Base-by-base conservation (phyloP, 495 filamentous ascomycete species). In the Aspergillus heteromorphus region DNA sequence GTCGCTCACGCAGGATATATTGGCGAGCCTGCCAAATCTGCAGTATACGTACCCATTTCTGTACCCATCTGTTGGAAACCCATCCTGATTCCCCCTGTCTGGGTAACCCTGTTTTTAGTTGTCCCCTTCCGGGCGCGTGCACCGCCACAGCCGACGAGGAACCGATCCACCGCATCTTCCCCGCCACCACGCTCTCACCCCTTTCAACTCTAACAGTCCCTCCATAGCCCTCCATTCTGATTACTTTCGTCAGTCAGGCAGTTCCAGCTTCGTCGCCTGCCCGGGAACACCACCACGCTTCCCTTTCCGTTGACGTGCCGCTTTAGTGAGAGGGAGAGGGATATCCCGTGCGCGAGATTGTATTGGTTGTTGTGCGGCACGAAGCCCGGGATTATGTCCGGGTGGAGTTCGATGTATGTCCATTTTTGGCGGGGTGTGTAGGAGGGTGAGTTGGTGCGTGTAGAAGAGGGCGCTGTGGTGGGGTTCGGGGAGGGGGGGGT, bases 191-290 rank as follows among this genome's bases (percentile, higher is more conserved):
- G n/a, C n/a, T n/a, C n/a, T n/a, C n/a, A n/a, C n/a, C n/a, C n/a
- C n/a, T n/a, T n/a, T n/a, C n/a, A n/a, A n/a, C n/a, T n/a, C n/a
- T n/a, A n/a, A n/a, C n/a, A n/a, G n/a, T n/a, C n/a, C n/a, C n/a
- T n/a, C n/a, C n/a, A n/a, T n/a, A n/a, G n/a, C n/a, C n/a, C n/a
- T n/a, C n/a, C 65, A 5, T 53, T 53, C 6, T 57, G 67, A 14
- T 60, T 72, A 73, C 41, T 75, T 73, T 41, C 65, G 66, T 0
- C 66, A 72, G 23, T 65, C 67, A 2, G 65, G 68, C 41, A 55
- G 21, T 30, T 41, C 34, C 51, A 41, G 61, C 56, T n/a, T 27
- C 36, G 23, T 48, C 36, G 31, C 64, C 27, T 45, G 61, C 52
- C 45, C 55, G 45, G 25, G 65, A 61, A 64, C 5, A 50, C 57